Percentiles rank a stretch among this genome's conserved stretches.
These are phyloP conservation scores for Hippophae gyantsensis DNA, from an alignment of 306 rosid genomes.

Conservation along the genomic window DNA sequence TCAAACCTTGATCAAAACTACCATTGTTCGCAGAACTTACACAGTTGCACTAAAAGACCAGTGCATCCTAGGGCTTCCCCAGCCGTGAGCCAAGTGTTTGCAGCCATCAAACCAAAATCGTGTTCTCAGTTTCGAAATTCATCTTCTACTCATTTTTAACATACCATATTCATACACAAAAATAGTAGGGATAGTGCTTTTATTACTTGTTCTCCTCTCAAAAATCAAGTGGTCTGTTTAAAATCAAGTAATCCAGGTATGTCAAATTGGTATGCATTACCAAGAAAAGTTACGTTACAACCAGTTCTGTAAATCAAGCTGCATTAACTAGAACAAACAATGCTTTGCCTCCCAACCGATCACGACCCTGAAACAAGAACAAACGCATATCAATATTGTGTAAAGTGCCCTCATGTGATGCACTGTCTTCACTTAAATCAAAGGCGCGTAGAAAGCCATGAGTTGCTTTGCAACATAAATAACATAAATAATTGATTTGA, in stretches of 20 bases:
- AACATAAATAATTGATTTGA: too few relatives aligned
- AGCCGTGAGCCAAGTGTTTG: background rate
- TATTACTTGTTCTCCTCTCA: constrained; percentile 7
- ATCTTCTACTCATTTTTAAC: background rate
- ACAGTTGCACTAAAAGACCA: background rate
- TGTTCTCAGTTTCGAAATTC: background rate
- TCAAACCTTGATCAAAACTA: too few relatives aligned
- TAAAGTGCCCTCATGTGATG: background rate
- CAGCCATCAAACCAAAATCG: too few relatives aligned
- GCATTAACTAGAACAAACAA: constrained; percentile 63
- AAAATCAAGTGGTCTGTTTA: constrained; percentile 11
- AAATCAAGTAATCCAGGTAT: constrained; percentile 20
- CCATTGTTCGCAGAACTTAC: too few relatives aligned
- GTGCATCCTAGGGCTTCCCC: background rate
- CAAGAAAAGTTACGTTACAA: constrained; percentile 12
- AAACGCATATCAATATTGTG: constrained; percentile 3
- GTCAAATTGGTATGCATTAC: constrained; percentile 14
- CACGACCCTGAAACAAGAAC: constrained; percentile 67
- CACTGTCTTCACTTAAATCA: too few relatives aligned
- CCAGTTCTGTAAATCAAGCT: constrained; percentile 29
- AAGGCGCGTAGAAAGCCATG: too few relatives aligned
- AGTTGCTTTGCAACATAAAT: too few relatives aligned
- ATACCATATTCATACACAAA: background rate
- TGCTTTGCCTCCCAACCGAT: constrained; percentile 52
- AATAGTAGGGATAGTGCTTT: background rate